phyloP scores from a whole-genome alignment of 495 filamentous ascomycete genomes.

The Hyphodiscus hymeniophilus region DNA sequence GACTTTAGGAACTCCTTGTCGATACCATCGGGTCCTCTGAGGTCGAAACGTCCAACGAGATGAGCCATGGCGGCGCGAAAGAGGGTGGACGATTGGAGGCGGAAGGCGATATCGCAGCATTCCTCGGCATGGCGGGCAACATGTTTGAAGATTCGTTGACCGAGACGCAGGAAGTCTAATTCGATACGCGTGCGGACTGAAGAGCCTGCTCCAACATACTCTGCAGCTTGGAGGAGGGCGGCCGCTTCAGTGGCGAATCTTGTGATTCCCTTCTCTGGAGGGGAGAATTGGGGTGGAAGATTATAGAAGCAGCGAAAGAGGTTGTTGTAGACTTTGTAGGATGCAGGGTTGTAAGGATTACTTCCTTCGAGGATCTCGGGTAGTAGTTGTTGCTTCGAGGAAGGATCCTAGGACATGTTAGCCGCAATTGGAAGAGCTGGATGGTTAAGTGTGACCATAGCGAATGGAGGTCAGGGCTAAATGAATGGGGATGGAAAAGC shows the following conservation, averaged over 20 bases:
- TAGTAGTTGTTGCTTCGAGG: background rate
- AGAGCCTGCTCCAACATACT: slow-evolving; percentile 28
- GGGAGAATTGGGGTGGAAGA: slow-evolving; percentile 25
- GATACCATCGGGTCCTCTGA: slow-evolving; percentile 9
- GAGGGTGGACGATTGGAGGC: slow-evolving; percentile 33
- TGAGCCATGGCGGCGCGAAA: slow-evolving; percentile 42
- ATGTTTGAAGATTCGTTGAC: slow-evolving; percentile 30
- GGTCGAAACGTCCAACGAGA: slow-evolving; percentile 34
- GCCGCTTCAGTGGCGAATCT: slow-evolving; percentile 11
- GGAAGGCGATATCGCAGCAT: slow-evolving; percentile 34
- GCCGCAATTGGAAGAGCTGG: background rate
- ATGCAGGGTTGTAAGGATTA: background rate
- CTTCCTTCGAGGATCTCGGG: background rate
- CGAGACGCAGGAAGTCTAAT: slow-evolving; percentile 30
- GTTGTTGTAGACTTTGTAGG: slow-evolving; percentile 25
- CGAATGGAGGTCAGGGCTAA: background rate
- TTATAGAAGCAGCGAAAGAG: slow-evolving; percentile 38
- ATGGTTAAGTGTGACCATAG: background rate
- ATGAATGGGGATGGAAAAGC: background rate
- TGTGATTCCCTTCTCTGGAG: slow-evolving; percentile 1
- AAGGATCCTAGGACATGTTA: background rate
- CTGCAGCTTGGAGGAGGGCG: slow-evolving; percentile 34
- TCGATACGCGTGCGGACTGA: slow-evolving; percentile 33
- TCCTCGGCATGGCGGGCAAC: slow-evolving; percentile 29
- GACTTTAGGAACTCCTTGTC: slow-evolving; percentile 7